Conservation (phyloP, 305 asterid genomes). For the Withania somnifera region DNA sequence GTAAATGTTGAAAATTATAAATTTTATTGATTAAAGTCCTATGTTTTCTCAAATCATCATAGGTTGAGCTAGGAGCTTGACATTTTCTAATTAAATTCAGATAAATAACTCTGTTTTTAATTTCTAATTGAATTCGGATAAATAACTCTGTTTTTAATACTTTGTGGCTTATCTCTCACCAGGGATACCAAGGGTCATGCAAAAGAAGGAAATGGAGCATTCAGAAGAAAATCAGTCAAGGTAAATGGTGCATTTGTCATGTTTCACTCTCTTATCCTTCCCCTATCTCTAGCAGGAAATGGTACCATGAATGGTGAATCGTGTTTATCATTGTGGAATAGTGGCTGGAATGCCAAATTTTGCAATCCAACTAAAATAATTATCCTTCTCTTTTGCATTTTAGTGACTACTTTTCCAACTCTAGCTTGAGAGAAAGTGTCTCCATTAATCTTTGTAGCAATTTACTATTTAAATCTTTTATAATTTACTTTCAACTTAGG, state of each 20-base stretch:
- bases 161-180: conserved; percentile 5
- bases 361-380: background rate
- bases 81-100: background rate
- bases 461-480: background rate
- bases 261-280: conserved; percentile 1
- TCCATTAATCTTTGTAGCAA: background rate
- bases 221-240: conserved; percentile 39
- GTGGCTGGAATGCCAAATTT: background rate
- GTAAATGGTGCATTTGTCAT: conserved; percentile 29
- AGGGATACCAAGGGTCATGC: conserved; percentile 56
- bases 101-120: background rate
- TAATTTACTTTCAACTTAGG: background rate
- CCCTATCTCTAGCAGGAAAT: background rate
- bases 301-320: background rate
- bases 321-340: background rate
- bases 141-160: background rate
- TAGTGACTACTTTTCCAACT: background rate
- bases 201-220: conserved; percentile 29
- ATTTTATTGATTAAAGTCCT: background rate
- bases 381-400: background rate
- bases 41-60: background rate
- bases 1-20: background rate
- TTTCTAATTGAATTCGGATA: background rate
- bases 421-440: background rate
- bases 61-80: background rate